Conservation (phyloP, 2,329 filamentous ascomycete species). For the Talaromyces rugulosus region DNA sequence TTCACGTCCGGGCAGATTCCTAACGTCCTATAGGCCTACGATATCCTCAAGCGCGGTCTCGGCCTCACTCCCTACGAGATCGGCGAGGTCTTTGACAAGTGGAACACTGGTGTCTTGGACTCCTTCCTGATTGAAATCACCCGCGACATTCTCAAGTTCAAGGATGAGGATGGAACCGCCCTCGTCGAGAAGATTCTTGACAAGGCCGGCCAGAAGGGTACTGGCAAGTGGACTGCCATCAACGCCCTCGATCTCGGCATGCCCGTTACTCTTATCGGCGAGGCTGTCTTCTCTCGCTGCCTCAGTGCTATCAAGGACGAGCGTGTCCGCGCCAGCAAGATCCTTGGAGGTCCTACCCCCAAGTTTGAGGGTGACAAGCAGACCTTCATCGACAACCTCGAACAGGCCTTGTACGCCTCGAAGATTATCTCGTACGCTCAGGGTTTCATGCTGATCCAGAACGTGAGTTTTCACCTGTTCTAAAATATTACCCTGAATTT, state of each 20-base stretch:
- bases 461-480: conserved; percentile 54
- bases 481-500: conserved; percentile 7
- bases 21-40: conserved; percentile 69
- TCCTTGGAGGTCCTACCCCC: conserved; percentile 72
- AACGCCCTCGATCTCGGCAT: conserved; percentile 97
- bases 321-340: conserved; percentile 73
- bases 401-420: conserved; percentile 97
- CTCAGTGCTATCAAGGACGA: conserved; percentile 91
- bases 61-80: conserved; percentile 90
- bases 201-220: conserved; percentile 98
- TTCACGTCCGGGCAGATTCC: neutral
- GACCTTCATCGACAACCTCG: conserved; percentile 92
- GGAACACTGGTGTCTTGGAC: conserved; percentile 98
- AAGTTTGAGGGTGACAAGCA: conserved; percentile 87
- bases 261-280: conserved; percentile 96
- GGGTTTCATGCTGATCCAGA: conserved; percentile 99
- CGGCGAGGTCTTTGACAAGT: conserved; percentile 86
- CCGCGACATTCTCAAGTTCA: conserved; percentile 96
- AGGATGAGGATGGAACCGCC: conserved; percentile 84
- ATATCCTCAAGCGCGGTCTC: conserved; percentile 98
- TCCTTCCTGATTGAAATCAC: conserved; percentile 99
- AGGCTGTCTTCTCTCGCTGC: conserved; percentile 94
- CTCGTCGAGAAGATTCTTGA: conserved; percentile 99
- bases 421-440: conserved; percentile 99
- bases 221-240: conserved; percentile 99